phyloP scores from a whole-genome alignment of 129 eudicot species.

The Escallonia rubra region DNA sequence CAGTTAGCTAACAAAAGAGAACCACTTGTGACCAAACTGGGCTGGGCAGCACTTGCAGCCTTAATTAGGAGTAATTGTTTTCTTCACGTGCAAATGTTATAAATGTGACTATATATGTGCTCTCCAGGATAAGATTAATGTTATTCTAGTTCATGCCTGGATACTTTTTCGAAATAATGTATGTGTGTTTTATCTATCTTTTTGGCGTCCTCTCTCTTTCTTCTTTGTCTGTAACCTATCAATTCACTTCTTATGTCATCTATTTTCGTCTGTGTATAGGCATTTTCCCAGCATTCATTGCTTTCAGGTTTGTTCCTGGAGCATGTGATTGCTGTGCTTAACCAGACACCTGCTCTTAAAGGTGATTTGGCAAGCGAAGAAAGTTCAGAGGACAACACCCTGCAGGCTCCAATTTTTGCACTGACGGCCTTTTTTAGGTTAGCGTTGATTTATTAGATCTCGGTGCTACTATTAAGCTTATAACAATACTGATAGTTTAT shows the following conservation, averaged over 20 bases:
- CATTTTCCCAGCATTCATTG: conserved; percentile 77
- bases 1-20: too few species aligned
- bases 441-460: conserved; percentile 7
- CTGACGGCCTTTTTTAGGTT: conserved; percentile 97
- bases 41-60: too few species aligned
- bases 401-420: conserved; percentile 84
- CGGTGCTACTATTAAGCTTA: not conserved
- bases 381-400: conserved; percentile 52
- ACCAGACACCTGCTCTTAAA: conserved; percentile 48
- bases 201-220: too few species aligned
- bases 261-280: conserved; percentile 28
- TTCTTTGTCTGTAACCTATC: not conserved
- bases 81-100: too few species aligned
- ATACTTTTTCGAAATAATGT: too few species aligned
- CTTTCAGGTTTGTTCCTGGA: conserved; percentile 83
- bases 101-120: too few species aligned
- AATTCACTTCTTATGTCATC: not conserved
- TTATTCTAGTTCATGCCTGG: too few species aligned
- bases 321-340: conserved; percentile 69
- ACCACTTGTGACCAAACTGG: too few species aligned
- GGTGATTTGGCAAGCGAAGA: conserved; percentile 61
- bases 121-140: too few species aligned
- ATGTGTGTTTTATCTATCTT: too few species aligned
- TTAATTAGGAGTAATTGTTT: too few species aligned
- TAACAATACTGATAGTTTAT: conserved; percentile 10